Evolutionary conservation across 2,329 filamentous ascomycete species (phyloP), one percentile per base, ranked within the genome.

Genomic region (Claviceps humidiphila): DNA sequence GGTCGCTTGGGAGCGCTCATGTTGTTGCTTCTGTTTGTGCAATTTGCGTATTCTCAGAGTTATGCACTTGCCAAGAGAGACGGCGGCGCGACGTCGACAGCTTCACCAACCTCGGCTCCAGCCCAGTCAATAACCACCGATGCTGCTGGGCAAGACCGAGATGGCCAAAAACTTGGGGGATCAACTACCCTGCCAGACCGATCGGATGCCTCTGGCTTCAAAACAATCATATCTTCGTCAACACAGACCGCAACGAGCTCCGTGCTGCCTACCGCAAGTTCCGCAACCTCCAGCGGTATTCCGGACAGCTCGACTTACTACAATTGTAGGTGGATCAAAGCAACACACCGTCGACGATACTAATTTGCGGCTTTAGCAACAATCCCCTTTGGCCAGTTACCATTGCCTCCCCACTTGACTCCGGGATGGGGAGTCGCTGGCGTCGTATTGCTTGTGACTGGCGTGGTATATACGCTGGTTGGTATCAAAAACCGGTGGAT

Each of bases 401-500:
- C 91, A 0, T 71, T 95, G 38, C 61, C 78, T 24, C 89, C 91
- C 0, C 69, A 66, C 52, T 75, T 97, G 47, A 95, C 89, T 2
- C 89, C 91, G 3, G 89, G 84, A 42, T 82, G 88, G 68, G 87
- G 82, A 3, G 78, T 96, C 48, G 83, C 82, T 38, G 91, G 90
- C 24, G 78, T 84, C 20, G 72, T 96, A 49, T 73, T 97, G 54
- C 74, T 97, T 44, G 63, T 82, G 4, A 79, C 82, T 8, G 91
- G 91, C n/a, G 62, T 76, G 8, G 71, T 79, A 6, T 85, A 93
- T 63, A 76, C 80, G 7, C 68, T 95, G 20, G 77, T 95, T 58
- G 90, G 90, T 1, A 88, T 95, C 61, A 91, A 88, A 67, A 88
- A 88, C 61, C 76, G 78, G 65, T 84, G 79, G 79, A 76, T 91